These are phyloP conservation scores for Penicillium capsulatum DNA, from an alignment of 2,329 filamentous ascomycete species.

Conservation along the genomic window DNA sequence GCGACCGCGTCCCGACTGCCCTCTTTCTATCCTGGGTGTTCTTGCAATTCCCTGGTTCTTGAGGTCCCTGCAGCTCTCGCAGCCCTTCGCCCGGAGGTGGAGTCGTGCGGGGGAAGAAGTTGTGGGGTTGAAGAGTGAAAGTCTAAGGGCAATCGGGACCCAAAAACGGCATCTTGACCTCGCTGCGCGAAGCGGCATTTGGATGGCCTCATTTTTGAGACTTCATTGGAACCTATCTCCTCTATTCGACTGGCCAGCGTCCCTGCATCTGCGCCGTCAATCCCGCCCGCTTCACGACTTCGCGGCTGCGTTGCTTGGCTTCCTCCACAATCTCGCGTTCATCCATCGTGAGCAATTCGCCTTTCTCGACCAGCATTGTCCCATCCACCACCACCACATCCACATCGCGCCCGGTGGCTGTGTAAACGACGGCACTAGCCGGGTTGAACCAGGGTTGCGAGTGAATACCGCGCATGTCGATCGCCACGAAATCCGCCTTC, in stretches of 20 bases:
- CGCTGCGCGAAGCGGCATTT: too few species aligned
- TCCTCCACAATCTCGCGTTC: constrained; percentile 40
- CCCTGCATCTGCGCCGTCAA: constrained; percentile 34
- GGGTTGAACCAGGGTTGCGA: constrained; percentile 41
- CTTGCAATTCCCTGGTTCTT: too few species aligned
- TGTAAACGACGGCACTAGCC: constrained; percentile 43
- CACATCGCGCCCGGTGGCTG: constrained; percentile 44
- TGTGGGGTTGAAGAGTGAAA: too few species aligned
- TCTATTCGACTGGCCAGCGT: constrained; percentile 34
- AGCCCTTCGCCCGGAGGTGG: too few species aligned
- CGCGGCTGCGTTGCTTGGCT: constrained; percentile 33
- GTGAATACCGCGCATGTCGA: constrained; percentile 32
- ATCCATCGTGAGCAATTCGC: constrained; percentile 39
- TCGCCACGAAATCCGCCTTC: constrained; percentile 41
- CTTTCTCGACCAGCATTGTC: constrained; percentile 35
- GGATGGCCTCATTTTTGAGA: too few species aligned
- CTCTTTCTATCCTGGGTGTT: too few species aligned
- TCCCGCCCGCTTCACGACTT: constrained; percentile 40
- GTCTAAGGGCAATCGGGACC: too few species aligned
- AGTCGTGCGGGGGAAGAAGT: too few species aligned
- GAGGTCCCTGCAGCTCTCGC: too few species aligned
- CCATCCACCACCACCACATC: constrained; percentile 45
- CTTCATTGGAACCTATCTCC: too few species aligned
- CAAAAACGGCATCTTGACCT: too few species aligned
- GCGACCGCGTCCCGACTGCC: too few species aligned